phyloP scores from a whole-genome alignment of 2,329 filamentous ascomycete species.

The Esteya vermicola region DNA sequence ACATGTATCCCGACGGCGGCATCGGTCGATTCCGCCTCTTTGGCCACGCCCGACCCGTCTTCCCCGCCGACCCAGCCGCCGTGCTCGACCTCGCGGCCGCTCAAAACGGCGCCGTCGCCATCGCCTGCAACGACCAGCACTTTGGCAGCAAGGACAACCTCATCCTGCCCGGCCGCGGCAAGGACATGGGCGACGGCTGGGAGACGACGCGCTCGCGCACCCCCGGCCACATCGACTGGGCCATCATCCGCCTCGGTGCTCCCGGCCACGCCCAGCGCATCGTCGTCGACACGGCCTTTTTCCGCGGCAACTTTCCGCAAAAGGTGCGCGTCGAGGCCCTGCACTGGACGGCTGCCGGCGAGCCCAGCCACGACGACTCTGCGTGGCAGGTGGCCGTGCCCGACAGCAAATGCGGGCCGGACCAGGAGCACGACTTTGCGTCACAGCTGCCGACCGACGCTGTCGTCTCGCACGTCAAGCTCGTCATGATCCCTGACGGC shows the following conservation, averaged over 20 bases:
- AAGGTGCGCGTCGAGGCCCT: constrained; percentile 54
- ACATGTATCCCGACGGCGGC: constrained; percentile 78
- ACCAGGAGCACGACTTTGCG: constrained; percentile 55
- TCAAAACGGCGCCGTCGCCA: constrained; percentile 63
- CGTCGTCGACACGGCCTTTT: constrained; percentile 69
- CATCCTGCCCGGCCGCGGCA: constrained; percentile 29
- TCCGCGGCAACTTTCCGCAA: constrained; percentile 72
- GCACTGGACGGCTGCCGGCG: constrained; percentile 34
- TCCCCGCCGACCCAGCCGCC: constrained; percentile 49
- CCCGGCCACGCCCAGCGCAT: constrained; percentile 50
- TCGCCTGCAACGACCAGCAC: constrained; percentile 69
- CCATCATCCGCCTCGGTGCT: constrained; percentile 59
- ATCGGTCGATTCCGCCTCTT: constrained; percentile 70
- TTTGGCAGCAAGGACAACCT: constrained; percentile 52
- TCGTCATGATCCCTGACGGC: constrained; percentile 87
- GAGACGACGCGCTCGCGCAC: constrained; percentile 64
- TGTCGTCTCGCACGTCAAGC: constrained; percentile 68
- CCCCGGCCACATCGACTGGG: constrained; percentile 64
- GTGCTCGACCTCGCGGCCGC: constrained; percentile 65
- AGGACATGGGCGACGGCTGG: constrained; percentile 83
- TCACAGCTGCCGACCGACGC: constrained; percentile 36
- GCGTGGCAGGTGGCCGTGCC: constrained; percentile 53
- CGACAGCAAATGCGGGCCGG: constrained; percentile 56
- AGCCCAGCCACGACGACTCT: constrained; percentile 40
- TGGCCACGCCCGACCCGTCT: constrained; percentile 62